phyloP scores from a whole-genome alignment of 75 land plant species.

The Cupressus sempervirens region DNA sequence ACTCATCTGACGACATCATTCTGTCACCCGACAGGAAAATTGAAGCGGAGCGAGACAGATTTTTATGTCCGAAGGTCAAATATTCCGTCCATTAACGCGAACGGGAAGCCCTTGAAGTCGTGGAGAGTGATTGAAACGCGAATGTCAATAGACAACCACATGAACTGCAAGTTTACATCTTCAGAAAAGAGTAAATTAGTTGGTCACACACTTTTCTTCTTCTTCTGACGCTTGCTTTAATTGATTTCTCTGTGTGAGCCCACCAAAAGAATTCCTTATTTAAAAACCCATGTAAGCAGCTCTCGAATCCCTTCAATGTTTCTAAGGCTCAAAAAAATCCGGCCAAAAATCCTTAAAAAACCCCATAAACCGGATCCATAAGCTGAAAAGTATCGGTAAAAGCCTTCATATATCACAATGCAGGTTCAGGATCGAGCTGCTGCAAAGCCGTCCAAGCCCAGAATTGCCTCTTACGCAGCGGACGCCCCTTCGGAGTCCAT shows the following conservation, averaged over 20 bases:
- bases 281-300: neutral
- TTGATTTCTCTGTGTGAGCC: neutral
- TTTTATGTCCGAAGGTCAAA: neutral
- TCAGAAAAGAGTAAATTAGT: neutral
- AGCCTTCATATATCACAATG: neutral
- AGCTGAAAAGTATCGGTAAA: neutral
- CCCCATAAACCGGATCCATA: neutral
- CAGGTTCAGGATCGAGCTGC: constrained; percentile 8
- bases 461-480: neutral
- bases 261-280: neutral
- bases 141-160: neutral
- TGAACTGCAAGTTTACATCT: neutral
- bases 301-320: neutral
- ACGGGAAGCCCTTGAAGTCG: neutral
- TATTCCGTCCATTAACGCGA: neutral
- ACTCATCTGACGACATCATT: neutral
- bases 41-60: neutral
- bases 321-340: neutral
- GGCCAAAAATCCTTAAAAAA: neutral
- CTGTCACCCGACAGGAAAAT: neutral
- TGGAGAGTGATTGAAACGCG: neutral
- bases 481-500: neutral
- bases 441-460: neutral
- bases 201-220: neutral
- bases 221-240: neutral